phyloP scores from a whole-genome alignment of 352 stramenopile species.

The Phytophthora ohioensis region DNA sequence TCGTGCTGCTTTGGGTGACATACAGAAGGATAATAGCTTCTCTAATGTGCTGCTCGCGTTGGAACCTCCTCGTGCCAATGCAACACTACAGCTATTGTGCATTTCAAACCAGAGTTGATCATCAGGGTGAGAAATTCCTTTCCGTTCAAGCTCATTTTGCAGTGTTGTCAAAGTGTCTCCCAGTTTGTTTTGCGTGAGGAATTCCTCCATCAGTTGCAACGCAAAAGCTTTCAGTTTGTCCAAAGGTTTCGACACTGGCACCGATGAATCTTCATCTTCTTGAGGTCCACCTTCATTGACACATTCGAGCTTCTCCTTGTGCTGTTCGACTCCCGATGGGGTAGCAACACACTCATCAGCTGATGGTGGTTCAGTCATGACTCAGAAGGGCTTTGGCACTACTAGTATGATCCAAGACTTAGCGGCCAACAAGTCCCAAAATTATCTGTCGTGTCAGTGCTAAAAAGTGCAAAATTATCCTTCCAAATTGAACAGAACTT shows the following conservation, averaged over 20 bases:
- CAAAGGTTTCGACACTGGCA: slow-evolving; percentile 7
- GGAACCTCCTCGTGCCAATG: slow-evolving; percentile 37
- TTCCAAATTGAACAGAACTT: neutral
- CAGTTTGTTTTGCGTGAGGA: slow-evolving; percentile 54
- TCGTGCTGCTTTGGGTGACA: slow-evolving; percentile 30
- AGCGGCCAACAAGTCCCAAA: slow-evolving; percentile 1
- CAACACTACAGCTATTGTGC: slow-evolving; percentile 53
- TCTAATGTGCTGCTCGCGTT: slow-evolving; percentile 50
- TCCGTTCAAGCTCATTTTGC: slow-evolving; percentile 49
- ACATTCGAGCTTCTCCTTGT: slow-evolving; percentile 1
- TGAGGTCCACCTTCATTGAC: slow-evolving; percentile 22
- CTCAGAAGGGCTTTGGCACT: neutral
- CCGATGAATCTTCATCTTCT: neutral
- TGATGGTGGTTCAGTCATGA: slow-evolving; percentile 8
- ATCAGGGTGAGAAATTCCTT: slow-evolving; percentile 31
- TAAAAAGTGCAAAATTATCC: neutral
- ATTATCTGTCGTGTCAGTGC: slow-evolving; percentile 1
- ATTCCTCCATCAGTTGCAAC: slow-evolving; percentile 70
- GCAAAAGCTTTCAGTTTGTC: slow-evolving; percentile 51
- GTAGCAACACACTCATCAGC: slow-evolving; percentile 1
- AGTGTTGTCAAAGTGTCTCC: slow-evolving; percentile 40
- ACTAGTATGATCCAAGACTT: no score
- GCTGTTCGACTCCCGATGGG: slow-evolving; percentile 1
- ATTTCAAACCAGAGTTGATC: slow-evolving; percentile 70
- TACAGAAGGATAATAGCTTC: slow-evolving; percentile 64